Evolutionary conservation across 148 eudicot species (phyloP), one percentile per base, ranked within the genome.

Genomic region (Spergularia marina): DNA sequence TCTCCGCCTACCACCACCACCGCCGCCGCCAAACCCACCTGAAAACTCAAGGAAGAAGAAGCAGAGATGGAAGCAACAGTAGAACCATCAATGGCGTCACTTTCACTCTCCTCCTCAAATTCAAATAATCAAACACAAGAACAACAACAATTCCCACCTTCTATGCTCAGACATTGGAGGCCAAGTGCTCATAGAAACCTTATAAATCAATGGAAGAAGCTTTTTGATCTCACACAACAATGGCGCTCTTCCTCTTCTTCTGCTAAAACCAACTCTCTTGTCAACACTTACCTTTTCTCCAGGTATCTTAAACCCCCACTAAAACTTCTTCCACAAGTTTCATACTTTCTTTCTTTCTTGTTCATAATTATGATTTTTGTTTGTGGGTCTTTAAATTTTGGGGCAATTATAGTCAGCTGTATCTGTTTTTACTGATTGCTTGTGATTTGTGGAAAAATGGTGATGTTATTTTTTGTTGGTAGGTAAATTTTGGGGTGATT

Each of bases 191-290:
- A 91, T 73, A 81, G 93, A 64, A 94, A 92, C 80, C 75, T 94
- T 52, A 84, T 89, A 84, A 94, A 91, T 79, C 98, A 94, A 71
- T 94, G 98, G 98, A 86, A 96, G 25, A 90, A 85, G 56, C 76
- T 94, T 74, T 82, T 85, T 10, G 53, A 85, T 20, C 79, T 78
- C 57, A 81, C 80, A 36, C 82, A 81, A 61, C 77, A 94, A 16
- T 92, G 96, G 96, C 12, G 53, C 16, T 77, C 93, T 34, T 72
- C 81, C 57, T 79, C 88, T 66, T 82, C 87, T 9, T 52, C 89
- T 7, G 87, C 85, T 56, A 82, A 87, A 63, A 81, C 97, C 72
- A 86, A 92, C 47, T 81, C 85, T 21, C 79, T 90, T n/a, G 94
- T 90, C 56, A 94, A 94, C 66, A 82, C 97, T 13, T 88, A 77